phyloP scores from a whole-genome alignment of 768 basidiomycete genomes.

The Russula compacta region DNA sequence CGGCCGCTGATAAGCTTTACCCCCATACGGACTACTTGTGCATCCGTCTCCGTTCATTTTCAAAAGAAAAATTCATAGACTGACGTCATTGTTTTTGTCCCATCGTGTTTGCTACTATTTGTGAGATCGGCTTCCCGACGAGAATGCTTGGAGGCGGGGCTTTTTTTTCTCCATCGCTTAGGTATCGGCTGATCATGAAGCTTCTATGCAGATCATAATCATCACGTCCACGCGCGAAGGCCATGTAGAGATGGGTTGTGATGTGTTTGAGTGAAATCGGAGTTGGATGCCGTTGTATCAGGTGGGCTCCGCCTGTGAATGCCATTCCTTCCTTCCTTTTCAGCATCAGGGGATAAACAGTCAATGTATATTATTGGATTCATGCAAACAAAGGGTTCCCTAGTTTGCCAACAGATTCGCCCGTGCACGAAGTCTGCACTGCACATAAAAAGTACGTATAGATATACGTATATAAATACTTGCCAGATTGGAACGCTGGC shows the following conservation, averaged over 20 bases:
- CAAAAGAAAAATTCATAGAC: not conserved
- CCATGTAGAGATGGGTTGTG: constrained; percentile 47
- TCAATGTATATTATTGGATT: no score
- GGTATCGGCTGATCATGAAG: not conserved
- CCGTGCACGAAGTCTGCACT: no score
- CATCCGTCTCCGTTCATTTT: not conserved
- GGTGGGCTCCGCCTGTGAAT: no score
- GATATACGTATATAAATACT: no score
- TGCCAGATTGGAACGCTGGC: no score
- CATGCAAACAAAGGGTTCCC: no score
- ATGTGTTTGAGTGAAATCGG: constrained; percentile 24
- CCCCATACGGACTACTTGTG: not conserved
- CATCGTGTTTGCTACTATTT: no score
- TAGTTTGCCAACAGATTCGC: no score
- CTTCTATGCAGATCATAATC: constrained; percentile 45
- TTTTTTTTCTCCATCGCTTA: not conserved
- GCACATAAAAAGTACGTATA: no score
- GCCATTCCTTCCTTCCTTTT: no score
- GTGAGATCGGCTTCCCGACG: constrained; percentile 1
- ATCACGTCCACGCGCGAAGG: constrained; percentile 57
- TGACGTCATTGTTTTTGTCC: not conserved
- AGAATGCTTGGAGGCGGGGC: not conserved
- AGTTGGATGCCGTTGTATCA: not conserved
- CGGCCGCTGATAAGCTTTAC: no score
- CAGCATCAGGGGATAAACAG: no score